phyloP scores from a whole-genome alignment of 305 asterid species.

The Rubia peregrina region DNA sequence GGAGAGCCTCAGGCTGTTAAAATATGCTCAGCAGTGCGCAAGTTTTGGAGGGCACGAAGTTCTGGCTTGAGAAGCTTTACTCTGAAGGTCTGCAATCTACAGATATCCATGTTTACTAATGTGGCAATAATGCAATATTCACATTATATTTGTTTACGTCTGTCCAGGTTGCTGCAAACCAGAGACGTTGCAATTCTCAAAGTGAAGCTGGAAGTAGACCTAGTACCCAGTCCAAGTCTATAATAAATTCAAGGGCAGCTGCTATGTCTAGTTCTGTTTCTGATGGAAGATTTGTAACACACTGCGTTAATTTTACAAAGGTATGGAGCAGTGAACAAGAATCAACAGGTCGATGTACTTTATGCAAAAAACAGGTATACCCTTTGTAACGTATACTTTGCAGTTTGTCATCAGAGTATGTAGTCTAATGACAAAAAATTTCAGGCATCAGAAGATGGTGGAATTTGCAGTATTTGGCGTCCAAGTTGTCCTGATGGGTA shows the following conservation, averaged over 20 bases:
- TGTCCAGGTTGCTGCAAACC: constrained; percentile 51
- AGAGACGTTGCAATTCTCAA: constrained; percentile 33
- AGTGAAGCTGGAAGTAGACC: constrained; percentile 42
- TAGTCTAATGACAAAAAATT: constrained; percentile 17
- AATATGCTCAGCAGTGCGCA: constrained; percentile 60
- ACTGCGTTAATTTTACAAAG: constrained; percentile 64
- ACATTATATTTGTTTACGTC: background rate
- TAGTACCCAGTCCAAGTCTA: constrained; percentile 33
- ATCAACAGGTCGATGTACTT: constrained; percentile 68
- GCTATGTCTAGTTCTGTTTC: constrained; percentile 55
- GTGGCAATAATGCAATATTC: background rate
- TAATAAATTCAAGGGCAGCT: constrained; percentile 42
- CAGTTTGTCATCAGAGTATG: constrained; percentile 10
- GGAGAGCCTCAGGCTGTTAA: constrained; percentile 72
- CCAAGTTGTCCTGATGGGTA: constrained; percentile 93
- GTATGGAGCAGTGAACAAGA: constrained; percentile 94
- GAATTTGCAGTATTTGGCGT: constrained; percentile 85
- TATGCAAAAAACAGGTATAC: constrained; percentile 72
- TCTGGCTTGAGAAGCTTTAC: constrained; percentile 27
- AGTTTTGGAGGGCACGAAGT: constrained; percentile 67
- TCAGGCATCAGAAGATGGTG: constrained; percentile 51
- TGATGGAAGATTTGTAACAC: constrained; percentile 49
- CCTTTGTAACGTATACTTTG: background rate
- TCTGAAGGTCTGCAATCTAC: constrained; percentile 39
- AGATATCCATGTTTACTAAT: background rate